Evolutionary conservation across 1,284 basidiomycete genomes (phyloP).

Genomic region (Gastroboletus turbinatus): DNA sequence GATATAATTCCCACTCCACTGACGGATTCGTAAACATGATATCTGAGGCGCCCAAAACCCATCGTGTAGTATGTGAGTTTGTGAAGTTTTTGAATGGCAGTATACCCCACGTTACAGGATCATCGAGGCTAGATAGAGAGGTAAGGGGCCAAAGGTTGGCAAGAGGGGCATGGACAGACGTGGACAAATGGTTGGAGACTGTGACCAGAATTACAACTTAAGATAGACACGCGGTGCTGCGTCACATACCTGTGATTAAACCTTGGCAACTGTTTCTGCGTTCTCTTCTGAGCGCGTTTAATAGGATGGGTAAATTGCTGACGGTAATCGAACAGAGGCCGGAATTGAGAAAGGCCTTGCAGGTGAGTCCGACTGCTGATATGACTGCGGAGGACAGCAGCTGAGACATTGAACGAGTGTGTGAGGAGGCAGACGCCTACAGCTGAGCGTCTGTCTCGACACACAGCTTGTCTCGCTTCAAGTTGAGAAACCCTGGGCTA

Average conservation of each 20-base stretch:
- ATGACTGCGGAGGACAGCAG: constrained; percentile 55
- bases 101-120: constrained; percentile 81
- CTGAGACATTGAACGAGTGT: constrained; percentile 22
- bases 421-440: background rate
- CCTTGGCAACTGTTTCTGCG: constrained; percentile 56
- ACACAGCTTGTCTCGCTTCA: background rate
- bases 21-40: constrained; percentile 95
- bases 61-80: constrained; percentile 63
- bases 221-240: constrained; percentile 2
- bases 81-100: constrained; percentile 68
- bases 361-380: constrained; percentile 63
- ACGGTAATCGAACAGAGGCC: constrained; percentile 68
- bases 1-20: constrained; percentile 29
- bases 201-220: constrained; percentile 17
- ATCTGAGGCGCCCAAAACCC: constrained; percentile 90
- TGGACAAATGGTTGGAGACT: constrained; percentile 93
- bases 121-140: constrained; percentile 56
- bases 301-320: constrained; percentile 63
- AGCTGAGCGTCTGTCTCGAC: background rate
- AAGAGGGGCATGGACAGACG: constrained; percentile 48
- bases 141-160: constrained; percentile 8
- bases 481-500: background rate
- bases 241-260: constrained; percentile 67
- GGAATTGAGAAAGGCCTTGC: constrained; percentile 72
- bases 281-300: constrained; percentile 57